Evolutionary conservation across 139 green algal species (phyloP), one percentile per base, ranked within the genome.

Genomic region (Chlamydomonas asymmetrica): DNA sequence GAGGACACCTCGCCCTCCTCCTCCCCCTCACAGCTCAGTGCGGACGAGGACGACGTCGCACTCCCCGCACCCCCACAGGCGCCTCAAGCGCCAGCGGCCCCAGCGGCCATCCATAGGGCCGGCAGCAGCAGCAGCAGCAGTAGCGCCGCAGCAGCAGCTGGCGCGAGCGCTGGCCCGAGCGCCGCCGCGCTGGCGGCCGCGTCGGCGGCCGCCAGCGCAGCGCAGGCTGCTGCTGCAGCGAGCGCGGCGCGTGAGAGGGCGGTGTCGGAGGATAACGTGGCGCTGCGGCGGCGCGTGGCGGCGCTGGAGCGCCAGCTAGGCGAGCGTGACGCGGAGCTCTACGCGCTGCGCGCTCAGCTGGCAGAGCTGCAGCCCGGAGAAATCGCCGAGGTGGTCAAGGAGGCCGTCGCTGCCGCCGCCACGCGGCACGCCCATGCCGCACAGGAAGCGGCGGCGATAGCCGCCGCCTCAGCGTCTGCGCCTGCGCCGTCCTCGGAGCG

Each of bases 301-400:
- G 35, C 63, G 61, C 69, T 89, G 73, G 66, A 85, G 63, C 32
- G 57, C 52, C 43, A 38, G 63, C 66, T 90, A 31, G 68, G 63
- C 34, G 85, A 85, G 52, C 71, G 74, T 1, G 82, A 88, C 49
- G 65, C 71, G 0, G 76, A 88, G 73, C 31, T 90, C 1, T 49
- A 40, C 5, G 62, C 65, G n/a, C 78, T 88, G 66, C 69, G 72
- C 37, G 76, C 54, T 35, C 80, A 84, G 69, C 29, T 85, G 25
- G 22, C 43, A 27, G 80, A 85, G 45, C 56, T 82, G 71, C 71
- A 77, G 59, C 59, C 39, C 3, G 56, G 59, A 18, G 43, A 50
- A 25, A 69, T 49, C 37, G 37, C 40, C 38, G 70, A 67, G 32
- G 27, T 29, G 39, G 32, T 60, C 40, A 76, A 60, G 57, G 70